Conservation (phyloP, 805 yeast species). For the Ogataea sp. region DNA sequence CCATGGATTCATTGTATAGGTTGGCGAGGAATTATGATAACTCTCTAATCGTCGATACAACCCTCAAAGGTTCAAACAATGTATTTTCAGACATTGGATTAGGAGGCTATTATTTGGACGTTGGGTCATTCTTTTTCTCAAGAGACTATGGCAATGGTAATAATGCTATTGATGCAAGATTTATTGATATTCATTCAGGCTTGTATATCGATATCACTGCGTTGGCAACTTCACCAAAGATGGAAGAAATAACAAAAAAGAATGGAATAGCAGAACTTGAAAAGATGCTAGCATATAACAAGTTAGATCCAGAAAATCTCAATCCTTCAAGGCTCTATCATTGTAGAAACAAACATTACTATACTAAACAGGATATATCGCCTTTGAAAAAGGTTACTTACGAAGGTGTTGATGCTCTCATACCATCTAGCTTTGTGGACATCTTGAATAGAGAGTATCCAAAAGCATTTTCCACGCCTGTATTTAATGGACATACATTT, state of each 20-base stretch:
- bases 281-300: conserved; percentile 9
- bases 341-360: conserved; percentile 53
- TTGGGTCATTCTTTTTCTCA: conserved; percentile 25
- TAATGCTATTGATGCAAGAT: conserved; percentile 48
- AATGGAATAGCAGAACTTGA: conserved; percentile 8
- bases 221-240: conserved; percentile 12
- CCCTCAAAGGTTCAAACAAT: background rate
- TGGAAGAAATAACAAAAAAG: background rate
- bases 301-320: conserved; percentile 1
- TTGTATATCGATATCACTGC: conserved; percentile 38
- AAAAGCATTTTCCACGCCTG: conserved; percentile 10
- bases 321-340: conserved; percentile 18
- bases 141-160: conserved; percentile 35
- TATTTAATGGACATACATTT: conserved; percentile 15
- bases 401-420: conserved; percentile 46
- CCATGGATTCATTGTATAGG: conserved; percentile 33
- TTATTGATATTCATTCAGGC: conserved; percentile 42
- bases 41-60: conserved; percentile 36
- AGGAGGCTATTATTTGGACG: conserved; percentile 25
- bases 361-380: conserved; percentile 36
- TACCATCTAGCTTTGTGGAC: conserved; percentile 32
- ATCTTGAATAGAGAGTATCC: conserved; percentile 32
- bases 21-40: conserved; percentile 42
- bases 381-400: conserved; percentile 48
- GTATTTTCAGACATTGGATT: conserved; percentile 16